Conservation (phyloP, 1,284 basidiomycete species). For the Ganoderma lingzhi region DNA sequence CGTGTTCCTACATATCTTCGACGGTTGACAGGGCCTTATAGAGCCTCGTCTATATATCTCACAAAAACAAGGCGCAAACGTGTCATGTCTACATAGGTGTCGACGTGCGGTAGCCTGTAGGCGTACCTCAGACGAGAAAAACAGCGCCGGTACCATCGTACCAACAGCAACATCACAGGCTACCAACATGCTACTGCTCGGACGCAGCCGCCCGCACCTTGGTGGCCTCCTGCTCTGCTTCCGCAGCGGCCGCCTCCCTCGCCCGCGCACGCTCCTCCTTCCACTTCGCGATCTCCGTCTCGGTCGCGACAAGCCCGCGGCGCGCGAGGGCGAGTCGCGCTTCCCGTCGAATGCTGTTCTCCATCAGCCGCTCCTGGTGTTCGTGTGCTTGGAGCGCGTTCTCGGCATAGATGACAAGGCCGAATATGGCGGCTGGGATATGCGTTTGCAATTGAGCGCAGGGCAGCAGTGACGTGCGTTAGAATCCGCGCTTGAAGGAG, state of each 20-base stretch:
- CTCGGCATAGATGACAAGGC: conserved; percentile 81
- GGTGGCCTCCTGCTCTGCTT: conserved; percentile 21
- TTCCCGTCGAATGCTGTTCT: conserved; percentile 74
- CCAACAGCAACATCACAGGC: neutral
- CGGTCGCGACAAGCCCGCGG: conserved; percentile 80
- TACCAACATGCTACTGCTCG: conserved; percentile 10
- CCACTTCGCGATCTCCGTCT: conserved; percentile 87
- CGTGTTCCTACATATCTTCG: conserved; percentile 4
- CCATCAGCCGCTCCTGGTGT: conserved; percentile 65
- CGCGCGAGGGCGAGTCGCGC: conserved; percentile 80
- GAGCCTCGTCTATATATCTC: conserved; percentile 24
- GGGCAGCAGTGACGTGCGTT: conserved; percentile 7
- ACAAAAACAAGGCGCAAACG: neutral
- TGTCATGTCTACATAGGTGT: neutral
- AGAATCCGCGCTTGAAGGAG: conserved; percentile 2
- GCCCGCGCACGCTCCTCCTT: conserved; percentile 48
- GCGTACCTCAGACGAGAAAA: neutral
- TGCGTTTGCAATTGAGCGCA: neutral
- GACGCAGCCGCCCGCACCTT: conserved; percentile 9
- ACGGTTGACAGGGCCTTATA: conserved; percentile 14
- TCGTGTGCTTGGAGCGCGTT: conserved; percentile 79
- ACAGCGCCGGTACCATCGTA: neutral
- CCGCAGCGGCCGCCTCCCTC: conserved; percentile 17
- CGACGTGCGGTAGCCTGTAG: neutral
- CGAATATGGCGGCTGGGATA: conserved; percentile 63